These are phyloP conservation scores for Sistotremastrum suecicum DNA, from an alignment of 768 basidiomycete genomes.

Conservation along the genomic window DNA sequence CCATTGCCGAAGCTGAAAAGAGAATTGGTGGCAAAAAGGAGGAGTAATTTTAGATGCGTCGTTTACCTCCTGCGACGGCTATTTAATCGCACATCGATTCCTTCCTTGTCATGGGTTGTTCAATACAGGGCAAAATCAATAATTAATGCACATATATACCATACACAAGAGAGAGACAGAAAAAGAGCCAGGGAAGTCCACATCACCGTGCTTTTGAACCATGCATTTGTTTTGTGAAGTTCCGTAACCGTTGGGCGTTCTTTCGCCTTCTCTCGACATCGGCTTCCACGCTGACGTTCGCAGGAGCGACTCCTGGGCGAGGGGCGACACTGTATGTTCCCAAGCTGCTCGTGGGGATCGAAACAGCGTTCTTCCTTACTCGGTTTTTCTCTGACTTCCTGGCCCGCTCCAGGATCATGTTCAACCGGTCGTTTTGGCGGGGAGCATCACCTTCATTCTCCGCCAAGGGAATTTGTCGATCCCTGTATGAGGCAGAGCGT, in stretches of 20 bases:
- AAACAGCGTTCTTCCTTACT: slow-evolving; percentile 65
- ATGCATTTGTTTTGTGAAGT: slow-evolving; percentile 25
- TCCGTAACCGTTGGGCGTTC: slow-evolving; percentile 60
- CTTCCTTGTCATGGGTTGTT: too few relatives aligned
- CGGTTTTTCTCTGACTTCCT: slow-evolving; percentile 54
- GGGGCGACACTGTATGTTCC: slow-evolving; percentile 77
- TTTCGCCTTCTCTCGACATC: slow-evolving; percentile 62
- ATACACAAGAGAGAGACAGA: too few relatives aligned
- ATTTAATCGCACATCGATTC: too few relatives aligned
- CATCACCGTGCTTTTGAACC: neutral
- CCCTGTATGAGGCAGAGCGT: slow-evolving; percentile 68
- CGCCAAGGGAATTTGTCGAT: slow-evolving; percentile 51
- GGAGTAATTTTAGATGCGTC: slow-evolving; percentile 23
- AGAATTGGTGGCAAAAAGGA: slow-evolving; percentile 71
- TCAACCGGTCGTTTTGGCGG: slow-evolving; percentile 38
- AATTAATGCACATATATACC: too few relatives aligned
- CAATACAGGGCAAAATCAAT: too few relatives aligned
- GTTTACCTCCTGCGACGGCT: too few relatives aligned
- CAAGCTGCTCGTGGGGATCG: slow-evolving; percentile 65
- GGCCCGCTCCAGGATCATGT: slow-evolving; percentile 54
- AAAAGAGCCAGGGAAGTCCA: too few relatives aligned
- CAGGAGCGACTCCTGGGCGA: slow-evolving; percentile 33
- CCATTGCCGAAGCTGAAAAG: slow-evolving; percentile 84
- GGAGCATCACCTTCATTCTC: slow-evolving; percentile 24
- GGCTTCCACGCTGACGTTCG: slow-evolving; percentile 48